A percentile compares a stretch with the other conserved stretches of the same genome.
Evolutionary conservation across 305 asterid genomes (phyloP).

Genomic region (Fraxinus latifolia): DNA sequence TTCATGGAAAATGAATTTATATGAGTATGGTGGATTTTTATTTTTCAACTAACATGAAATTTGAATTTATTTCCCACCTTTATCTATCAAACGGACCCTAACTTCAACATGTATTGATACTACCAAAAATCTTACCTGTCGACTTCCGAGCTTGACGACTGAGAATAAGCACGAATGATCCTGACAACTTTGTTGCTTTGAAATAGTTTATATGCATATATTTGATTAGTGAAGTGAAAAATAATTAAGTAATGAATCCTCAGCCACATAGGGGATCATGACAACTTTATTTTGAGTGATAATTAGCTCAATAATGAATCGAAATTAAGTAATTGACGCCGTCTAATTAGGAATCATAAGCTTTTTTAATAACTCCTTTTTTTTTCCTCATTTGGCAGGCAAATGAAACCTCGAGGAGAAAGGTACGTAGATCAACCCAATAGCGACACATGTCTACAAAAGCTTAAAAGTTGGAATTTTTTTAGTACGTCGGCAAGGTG

Average conservation of each 20-base stretch:
- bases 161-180: too few species aligned
- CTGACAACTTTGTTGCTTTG: not conserved
- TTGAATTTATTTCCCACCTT: too few species aligned
- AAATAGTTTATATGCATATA: not conserved
- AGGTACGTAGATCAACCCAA: not conserved
- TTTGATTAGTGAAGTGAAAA: not conserved
- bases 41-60: too few species aligned
- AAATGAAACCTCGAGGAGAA: constrained; percentile 6
- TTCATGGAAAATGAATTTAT: too few species aligned
- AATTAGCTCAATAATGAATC: not conserved
- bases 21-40: too few species aligned
- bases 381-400: not conserved
- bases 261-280: not conserved
- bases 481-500: not conserved
- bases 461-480: not conserved
- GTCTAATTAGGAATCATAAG: not conserved
- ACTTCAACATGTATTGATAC: not conserved
- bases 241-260: not conserved
- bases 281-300: not conserved
- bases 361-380: not conserved
- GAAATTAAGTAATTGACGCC: not conserved
- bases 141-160: too few species aligned
- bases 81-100: too few species aligned
- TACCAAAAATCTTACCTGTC: too few species aligned
- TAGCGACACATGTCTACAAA: not conserved